Conservation (phyloP, 225 moss, liverwort and hornwort species). For the Straminergon stramineum region DNA sequence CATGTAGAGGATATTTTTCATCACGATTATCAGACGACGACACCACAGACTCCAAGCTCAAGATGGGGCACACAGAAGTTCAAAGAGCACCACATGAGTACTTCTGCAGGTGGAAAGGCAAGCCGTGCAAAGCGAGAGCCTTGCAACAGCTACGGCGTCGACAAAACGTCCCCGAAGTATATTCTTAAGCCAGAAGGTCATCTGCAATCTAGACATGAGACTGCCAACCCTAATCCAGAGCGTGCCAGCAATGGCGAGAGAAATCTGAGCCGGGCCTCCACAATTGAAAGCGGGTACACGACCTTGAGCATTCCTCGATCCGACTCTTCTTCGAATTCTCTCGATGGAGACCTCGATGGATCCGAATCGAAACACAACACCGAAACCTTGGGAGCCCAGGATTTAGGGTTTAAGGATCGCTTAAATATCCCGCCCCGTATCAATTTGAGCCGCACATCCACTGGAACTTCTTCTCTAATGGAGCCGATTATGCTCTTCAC, state of each 20-base stretch:
- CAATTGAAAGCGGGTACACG: slow-evolving; percentile 25
- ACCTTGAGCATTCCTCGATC: slow-evolving; percentile 10
- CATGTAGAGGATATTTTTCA: neutral
- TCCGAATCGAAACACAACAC: neutral
- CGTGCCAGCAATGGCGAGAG: neutral
- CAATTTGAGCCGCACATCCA: slow-evolving; percentile 4
- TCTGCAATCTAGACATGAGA: neutral
- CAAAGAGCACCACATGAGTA: neutral
- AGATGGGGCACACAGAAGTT: neutral
- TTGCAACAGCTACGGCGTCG: neutral
- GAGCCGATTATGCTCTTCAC: slow-evolving; percentile 27
- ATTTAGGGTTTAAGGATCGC: neutral
- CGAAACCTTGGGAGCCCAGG: neutral
- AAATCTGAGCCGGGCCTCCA: slow-evolving; percentile 20
- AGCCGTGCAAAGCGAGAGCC: neutral
- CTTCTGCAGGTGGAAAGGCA: neutral
- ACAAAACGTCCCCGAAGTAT: neutral
- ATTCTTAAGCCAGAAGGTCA: neutral
- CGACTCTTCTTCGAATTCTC: slow-evolving; percentile 4
- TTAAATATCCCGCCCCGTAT: neutral
- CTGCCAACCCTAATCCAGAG: neutral
- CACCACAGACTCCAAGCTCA: neutral
- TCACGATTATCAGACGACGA: neutral
- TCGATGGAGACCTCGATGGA: neutral
- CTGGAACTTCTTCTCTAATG: neutral